Base-by-base conservation (phyloP, 306 rosid genomes). In the Prunus mira region DNA sequence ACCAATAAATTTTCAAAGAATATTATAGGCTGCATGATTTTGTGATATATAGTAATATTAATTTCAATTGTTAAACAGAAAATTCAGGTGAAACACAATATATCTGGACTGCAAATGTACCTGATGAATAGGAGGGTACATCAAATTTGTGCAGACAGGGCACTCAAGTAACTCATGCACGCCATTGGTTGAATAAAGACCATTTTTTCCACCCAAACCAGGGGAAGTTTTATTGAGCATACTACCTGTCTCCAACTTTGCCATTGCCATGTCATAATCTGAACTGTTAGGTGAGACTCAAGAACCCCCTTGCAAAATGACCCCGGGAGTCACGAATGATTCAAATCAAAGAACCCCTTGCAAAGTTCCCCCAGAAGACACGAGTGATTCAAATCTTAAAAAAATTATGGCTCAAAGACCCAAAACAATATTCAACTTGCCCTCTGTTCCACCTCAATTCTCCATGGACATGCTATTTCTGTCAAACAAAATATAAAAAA, bases 101-200 rank as follows among this genome's bases (percentile, higher is more conserved):
- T 25, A n/a, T 46, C 47, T 47, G 70, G 51, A 71, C 73, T 72
- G 82, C 46, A 71, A 76, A 58, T 30, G 73, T 76, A 92, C 98
- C 93, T 95, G 98, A 87, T 90, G 88, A 76, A 95, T 95, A 65
- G 96, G 98, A 51, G 97, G 98, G 86, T 95, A 92, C 97, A 92
- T 95, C 85, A 90, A 79, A 69, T 82, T 88, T 45, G 83, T 85
- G 88, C 98, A 95, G 69, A 89, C 92, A 41, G 97, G 91, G 81
- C 98, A 95, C 78, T 90, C 89, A 3, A 95, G 97, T 73, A 95
- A 84, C 82, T 95, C 96, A 30, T 88, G 87, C 81, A 92, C 96
- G 0, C 90, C 97, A 80, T 89, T 92, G 74, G 91, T 86, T 49
- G 98, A 86, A 84, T 81, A 84, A 62, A 81, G 55, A 76, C 87